Percentiles rank a stretch among this genome's conserved stretches.
phyloP scores from a whole-genome alignment of 2,329 filamentous ascomycete genomes.

The Dothideomycetes sp. region DNA sequence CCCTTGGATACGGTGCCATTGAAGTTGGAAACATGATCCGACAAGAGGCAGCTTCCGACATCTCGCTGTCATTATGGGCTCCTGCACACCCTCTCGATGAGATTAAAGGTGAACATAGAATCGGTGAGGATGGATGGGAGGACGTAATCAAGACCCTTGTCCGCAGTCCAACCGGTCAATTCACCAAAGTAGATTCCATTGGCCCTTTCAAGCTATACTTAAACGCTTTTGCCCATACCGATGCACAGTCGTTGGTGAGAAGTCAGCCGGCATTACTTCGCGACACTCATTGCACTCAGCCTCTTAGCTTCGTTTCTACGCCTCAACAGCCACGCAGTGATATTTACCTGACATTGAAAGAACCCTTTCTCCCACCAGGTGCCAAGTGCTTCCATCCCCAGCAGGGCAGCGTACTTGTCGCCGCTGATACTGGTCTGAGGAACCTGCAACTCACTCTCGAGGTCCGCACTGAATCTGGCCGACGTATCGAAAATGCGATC shows the following conservation, averaged over 20 bases:
- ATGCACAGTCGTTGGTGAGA: slow-evolving; percentile 72
- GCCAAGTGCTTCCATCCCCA: slow-evolving; percentile 58
- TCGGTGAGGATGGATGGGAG: slow-evolving; percentile 55
- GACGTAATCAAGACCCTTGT: slow-evolving; percentile 63
- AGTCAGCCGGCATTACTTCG: slow-evolving; percentile 81
- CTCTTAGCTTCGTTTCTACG: slow-evolving; percentile 88
- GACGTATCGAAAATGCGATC: slow-evolving; percentile 79
- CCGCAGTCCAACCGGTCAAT: slow-evolving; percentile 60
- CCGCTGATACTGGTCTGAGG: slow-evolving; percentile 51
- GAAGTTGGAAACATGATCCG: slow-evolving; percentile 55
- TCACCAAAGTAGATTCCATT: slow-evolving; percentile 25
- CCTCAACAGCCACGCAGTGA: slow-evolving; percentile 82
- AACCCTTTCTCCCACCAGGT: slow-evolving; percentile 63
- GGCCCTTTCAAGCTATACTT: slow-evolving; percentile 59
- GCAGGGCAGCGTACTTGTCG: slow-evolving; percentile 66
- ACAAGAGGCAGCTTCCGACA: slow-evolving; percentile 2
- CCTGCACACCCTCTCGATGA: slow-evolving; percentile 8
- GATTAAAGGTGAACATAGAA: slow-evolving; percentile 1
- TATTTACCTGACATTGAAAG: slow-evolving; percentile 81
- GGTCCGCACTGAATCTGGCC: slow-evolving; percentile 66
- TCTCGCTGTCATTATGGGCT: slow-evolving; percentile 9
- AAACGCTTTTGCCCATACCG: slow-evolving; percentile 63
- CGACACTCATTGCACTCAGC: slow-evolving; percentile 67
- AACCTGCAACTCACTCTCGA: slow-evolving; percentile 86
- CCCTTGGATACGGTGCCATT: slow-evolving; percentile 66